Percentiles rank a stretch among this genome's conserved stretches.
These are phyloP conservation scores for Penicillium malachiteum DNA, from an alignment of 495 filamentous ascomycete genomes.

Conservation along the genomic window DNA sequence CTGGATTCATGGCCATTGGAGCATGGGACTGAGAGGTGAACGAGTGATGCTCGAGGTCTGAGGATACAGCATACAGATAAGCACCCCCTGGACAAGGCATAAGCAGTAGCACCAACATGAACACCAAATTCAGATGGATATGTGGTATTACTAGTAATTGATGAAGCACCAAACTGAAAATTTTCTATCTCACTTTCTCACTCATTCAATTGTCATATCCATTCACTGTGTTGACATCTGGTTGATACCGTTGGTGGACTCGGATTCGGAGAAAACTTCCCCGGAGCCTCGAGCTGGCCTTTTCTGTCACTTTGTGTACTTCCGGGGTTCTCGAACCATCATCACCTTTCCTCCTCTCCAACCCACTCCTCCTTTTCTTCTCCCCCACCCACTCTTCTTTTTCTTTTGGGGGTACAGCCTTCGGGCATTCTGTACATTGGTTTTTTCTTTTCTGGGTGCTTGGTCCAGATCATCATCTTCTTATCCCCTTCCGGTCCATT, in stretches of 20 bases:
- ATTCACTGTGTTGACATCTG: too few species aligned
- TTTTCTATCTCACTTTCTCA: too few species aligned
- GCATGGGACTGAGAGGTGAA: too few species aligned
- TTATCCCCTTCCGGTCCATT: slow-evolving; percentile 5
- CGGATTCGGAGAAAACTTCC: slow-evolving; percentile 32
- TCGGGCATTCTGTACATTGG: slow-evolving; percentile 19
- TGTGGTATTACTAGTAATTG: too few species aligned
- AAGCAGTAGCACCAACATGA: too few species aligned
- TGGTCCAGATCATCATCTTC: slow-evolving; percentile 11
- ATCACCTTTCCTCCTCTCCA: slow-evolving; percentile 11
- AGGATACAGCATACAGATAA: too few species aligned
- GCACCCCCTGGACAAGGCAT: too few species aligned
- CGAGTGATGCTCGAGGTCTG: too few species aligned
- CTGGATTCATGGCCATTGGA: too few species aligned
- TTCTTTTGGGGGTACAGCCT: slow-evolving; percentile 14
- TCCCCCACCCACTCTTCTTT: slow-evolving; percentile 13
- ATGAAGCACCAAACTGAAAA: too few species aligned
- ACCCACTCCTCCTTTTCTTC: slow-evolving; percentile 15
- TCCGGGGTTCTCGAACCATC: slow-evolving; percentile 33
- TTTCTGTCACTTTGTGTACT: slow-evolving; percentile 31
- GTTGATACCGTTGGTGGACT: not conserved
- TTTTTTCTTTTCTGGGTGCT: slow-evolving; percentile 12
- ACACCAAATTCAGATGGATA: too few species aligned
- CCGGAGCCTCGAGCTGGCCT: slow-evolving; percentile 36
- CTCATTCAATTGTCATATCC: too few species aligned